phyloP scores from a whole-genome alignment of 805 yeast genomes.

The Candida insectorum region DNA sequence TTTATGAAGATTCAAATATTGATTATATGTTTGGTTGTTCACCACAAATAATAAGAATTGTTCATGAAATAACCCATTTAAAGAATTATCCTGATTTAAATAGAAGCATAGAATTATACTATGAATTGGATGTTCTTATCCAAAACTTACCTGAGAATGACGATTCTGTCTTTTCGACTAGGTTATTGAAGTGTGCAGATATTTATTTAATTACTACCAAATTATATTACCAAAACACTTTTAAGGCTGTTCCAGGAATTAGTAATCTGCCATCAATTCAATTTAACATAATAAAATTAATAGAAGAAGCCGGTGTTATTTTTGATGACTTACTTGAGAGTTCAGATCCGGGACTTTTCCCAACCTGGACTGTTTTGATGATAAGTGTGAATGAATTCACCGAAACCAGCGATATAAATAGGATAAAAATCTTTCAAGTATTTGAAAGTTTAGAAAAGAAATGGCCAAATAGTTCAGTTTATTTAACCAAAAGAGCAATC shows the following conservation, averaged over 20 bases:
- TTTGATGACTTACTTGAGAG: neutral
- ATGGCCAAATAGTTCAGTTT: conserved; percentile 25
- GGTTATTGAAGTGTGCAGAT: conserved; percentile 13
- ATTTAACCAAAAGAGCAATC: conserved; percentile 17
- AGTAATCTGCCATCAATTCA: neutral
- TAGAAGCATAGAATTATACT: conserved; percentile 11
- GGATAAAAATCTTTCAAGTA: conserved; percentile 15
- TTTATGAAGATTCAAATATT: conserved; percentile 19
- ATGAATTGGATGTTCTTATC: conserved; percentile 8
- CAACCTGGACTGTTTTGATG: conserved; percentile 28
- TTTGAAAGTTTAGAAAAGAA: conserved; percentile 14
- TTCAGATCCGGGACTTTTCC: conserved; percentile 14
- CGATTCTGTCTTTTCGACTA: neutral
- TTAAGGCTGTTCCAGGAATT: neutral
- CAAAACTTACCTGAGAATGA: conserved; percentile 1
- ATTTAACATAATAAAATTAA: neutral
- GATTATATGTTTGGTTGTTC: conserved; percentile 35
- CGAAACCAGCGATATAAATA: conserved; percentile 10
- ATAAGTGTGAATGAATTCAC: conserved; percentile 14
- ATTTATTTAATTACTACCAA: conserved; percentile 16
- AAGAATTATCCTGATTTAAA: conserved; percentile 10
- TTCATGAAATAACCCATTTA: conserved; percentile 17
- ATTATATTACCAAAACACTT: conserved; percentile 7
- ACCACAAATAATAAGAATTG: conserved; percentile 20
- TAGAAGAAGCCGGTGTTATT: neutral